Evolutionary conservation across 441 rosid species (phyloP).

Genomic region (Gossypium trilobum): DNA sequence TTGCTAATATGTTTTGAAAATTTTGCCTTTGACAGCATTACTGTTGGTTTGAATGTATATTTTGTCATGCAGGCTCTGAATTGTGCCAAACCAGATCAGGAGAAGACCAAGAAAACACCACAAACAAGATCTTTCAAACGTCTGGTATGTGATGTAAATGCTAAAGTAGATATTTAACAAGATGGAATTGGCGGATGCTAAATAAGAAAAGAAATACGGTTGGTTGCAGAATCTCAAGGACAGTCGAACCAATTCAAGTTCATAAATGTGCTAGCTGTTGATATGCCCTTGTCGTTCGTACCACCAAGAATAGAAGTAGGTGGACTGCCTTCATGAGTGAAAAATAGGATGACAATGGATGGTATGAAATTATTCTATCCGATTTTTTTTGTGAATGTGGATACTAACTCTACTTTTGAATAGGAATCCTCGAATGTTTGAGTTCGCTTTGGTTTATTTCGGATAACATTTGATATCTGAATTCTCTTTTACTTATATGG

Average conservation of each 20-base stretch:
- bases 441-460: background rate
- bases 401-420: background rate
- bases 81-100: conserved; percentile 69
- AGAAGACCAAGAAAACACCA: conserved; percentile 46
- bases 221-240: conserved; percentile 53
- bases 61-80: conserved; percentile 52
- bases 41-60: background rate
- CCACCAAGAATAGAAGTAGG: background rate
- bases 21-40: background rate
- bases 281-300: background rate
- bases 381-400: background rate
- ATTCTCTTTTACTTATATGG: background rate
- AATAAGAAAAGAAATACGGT: conserved; percentile 2
- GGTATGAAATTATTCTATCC: background rate
- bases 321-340: background rate
- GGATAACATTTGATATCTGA: background rate
- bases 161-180: background rate
- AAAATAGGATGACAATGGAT: background rate
- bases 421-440: background rate
- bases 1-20: background rate
- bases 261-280: conserved; percentile 12
- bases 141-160: conserved; percentile 43
- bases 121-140: conserved; percentile 73
- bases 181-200: background rate
- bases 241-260: conserved; percentile 36